phyloP scores from a whole-genome alignment of 2,329 filamentous ascomycete species.

The Beauveria sp. region DNA sequence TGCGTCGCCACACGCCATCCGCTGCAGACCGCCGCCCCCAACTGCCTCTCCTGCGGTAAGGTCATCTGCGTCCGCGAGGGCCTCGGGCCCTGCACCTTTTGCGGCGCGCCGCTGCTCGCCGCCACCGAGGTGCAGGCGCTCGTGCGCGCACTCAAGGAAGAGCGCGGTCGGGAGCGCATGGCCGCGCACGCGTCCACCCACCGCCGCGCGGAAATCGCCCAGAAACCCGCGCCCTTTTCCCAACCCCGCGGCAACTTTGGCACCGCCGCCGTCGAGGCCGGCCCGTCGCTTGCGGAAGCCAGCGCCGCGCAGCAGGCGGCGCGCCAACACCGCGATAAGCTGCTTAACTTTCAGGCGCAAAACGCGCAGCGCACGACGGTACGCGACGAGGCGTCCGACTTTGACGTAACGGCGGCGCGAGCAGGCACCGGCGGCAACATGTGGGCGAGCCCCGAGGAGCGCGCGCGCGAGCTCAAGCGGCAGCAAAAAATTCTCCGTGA shows the following conservation, averaged over 20 bases:
- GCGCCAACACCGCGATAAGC: conserved; percentile 69
- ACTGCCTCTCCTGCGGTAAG: conserved; percentile 88
- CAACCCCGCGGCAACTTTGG: conserved; percentile 31
- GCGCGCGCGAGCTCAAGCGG: conserved; percentile 73
- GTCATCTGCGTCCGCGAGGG: conserved; percentile 94
- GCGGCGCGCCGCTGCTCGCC: conserved; percentile 65
- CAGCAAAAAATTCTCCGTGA: conserved; percentile 79
- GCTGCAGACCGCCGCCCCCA: conserved; percentile 82
- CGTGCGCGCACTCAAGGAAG: conserved; percentile 73
- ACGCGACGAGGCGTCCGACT: conserved; percentile 70
- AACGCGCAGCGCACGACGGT: conserved; percentile 80
- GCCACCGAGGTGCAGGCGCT: conserved; percentile 73
- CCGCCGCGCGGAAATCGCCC: conserved; percentile 56
- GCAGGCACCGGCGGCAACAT: conserved; percentile 44
- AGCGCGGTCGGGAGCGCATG: conserved; percentile 83
- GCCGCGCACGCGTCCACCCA: conserved; percentile 67
- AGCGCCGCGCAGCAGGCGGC: conserved; percentile 52
- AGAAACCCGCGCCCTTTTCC: conserved; percentile 53
- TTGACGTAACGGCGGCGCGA: conserved; percentile 43
- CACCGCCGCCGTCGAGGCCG: conserved; percentile 19
- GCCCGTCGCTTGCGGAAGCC: conserved; percentile 42
- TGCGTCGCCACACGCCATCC: conserved; percentile 87
- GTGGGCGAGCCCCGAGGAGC: conserved; percentile 78
- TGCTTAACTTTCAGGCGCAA: conserved; percentile 76
- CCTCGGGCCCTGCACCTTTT: conserved; percentile 89